A percentile compares a stretch with the other conserved stretches of the same genome.
phyloP scores from a whole-genome alignment of 164 flowering plant species.

The Magnolia changhungtana region DNA sequence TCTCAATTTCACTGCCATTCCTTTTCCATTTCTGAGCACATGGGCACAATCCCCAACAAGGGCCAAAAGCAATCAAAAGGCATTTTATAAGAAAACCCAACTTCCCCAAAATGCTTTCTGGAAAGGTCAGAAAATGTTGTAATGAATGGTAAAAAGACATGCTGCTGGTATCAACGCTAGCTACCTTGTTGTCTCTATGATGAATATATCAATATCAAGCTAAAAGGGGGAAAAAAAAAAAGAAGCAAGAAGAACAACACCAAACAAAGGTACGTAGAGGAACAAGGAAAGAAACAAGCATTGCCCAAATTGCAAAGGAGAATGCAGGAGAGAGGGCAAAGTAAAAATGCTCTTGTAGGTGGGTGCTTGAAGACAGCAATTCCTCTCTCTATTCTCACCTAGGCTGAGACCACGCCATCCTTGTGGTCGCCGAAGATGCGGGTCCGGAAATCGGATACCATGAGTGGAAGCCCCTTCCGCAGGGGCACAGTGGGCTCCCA shows the following conservation, averaged over 20 bases:
- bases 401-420: constrained; percentile 19
- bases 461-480: constrained; percentile 78
- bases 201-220: background rate
- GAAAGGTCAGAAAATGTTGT: background rate
- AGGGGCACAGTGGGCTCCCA: constrained; percentile 87
- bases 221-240: background rate
- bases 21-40: too few relatives aligned
- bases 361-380: background rate
- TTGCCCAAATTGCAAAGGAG: background rate
- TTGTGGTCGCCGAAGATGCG: constrained; percentile 86
- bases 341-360: background rate
- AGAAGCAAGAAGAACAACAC: background rate
- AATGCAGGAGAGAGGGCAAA: background rate
- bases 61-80: too few relatives aligned
- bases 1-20: too few relatives aligned
- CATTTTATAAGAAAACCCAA: too few relatives aligned
- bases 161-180: background rate
- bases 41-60: too few relatives aligned
- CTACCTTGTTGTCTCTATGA: background rate
- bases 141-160: background rate
- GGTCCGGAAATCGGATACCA: constrained; percentile 82
- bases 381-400: background rate
- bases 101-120: too few relatives aligned
- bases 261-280: background rate
- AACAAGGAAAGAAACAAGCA: background rate